Conservation (phyloP, 148 eudicot genomes). For the Fagopyrum homotropicum region DNA sequence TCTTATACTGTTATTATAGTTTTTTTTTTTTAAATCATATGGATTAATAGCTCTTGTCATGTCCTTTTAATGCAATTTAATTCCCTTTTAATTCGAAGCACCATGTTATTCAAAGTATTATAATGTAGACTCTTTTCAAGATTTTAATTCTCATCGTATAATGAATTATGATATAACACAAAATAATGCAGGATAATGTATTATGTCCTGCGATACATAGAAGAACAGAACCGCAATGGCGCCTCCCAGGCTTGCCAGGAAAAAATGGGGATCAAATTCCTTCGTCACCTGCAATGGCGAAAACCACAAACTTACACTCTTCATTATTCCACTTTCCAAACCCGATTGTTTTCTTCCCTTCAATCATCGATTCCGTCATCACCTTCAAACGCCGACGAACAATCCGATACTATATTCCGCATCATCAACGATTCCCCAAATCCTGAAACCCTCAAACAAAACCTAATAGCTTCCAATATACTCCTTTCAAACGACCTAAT, state of each 20-base stretch:
- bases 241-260: background rate
- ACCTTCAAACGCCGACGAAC: conserved; percentile 22
- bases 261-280: conserved; percentile 10
- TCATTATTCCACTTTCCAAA: background rate
- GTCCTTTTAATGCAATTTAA: too few species aligned
- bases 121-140: too few species aligned
- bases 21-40: too few species aligned
- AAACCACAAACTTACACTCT: background rate
- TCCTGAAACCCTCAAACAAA: conserved; percentile 26
- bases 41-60: too few species aligned
- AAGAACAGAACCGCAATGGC: background rate
- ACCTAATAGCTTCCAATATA: conserved; percentile 39
- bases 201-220: too few species aligned
- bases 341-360: conserved; percentile 1
- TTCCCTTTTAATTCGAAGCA: too few species aligned
- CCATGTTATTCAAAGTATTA: too few species aligned
- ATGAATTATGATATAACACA: too few species aligned
- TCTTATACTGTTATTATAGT: too few species aligned
- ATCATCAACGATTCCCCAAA: conserved; percentile 34
- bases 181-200: too few species aligned
- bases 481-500: conserved; percentile 47
- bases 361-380: conserved; percentile 11
- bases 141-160: too few species aligned
- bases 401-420: conserved; percentile 35
- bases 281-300: conserved; percentile 1